A percentile compares a stretch with the other conserved stretches of the same genome.
These are phyloP conservation scores for Populus tremula DNA, from an alignment of 345 rosid species.

Conservation along the genomic window DNA sequence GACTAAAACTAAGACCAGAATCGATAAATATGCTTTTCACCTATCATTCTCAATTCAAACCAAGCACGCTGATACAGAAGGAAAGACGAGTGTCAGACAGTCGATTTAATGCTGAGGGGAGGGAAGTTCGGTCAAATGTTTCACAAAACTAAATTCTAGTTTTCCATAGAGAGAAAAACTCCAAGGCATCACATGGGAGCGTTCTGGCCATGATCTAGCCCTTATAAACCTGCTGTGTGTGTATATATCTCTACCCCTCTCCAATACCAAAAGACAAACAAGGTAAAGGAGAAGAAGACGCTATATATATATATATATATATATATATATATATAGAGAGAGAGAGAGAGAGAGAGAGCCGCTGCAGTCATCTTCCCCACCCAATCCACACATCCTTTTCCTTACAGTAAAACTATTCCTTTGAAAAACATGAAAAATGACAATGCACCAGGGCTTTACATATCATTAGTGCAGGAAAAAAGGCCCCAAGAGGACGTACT, in stretches of 20 bases:
- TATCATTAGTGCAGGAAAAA: constrained; percentile 24
- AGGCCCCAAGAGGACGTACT: constrained; percentile 4
- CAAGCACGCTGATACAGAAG: too few relatives aligned
- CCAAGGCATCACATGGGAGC: constrained; percentile 42
- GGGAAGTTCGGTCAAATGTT: constrained; percentile 30
- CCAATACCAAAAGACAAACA: constrained; percentile 4
- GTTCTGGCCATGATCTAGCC: constrained; percentile 33
- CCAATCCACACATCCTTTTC: too few relatives aligned
- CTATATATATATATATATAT: too few relatives aligned
- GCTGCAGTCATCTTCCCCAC: too few relatives aligned
- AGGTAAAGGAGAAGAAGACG: background rate
- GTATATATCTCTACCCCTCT: constrained; percentile 1
- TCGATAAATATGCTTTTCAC: too few relatives aligned
- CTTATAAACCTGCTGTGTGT: constrained; percentile 7
- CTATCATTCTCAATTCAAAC: too few relatives aligned
- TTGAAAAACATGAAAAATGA: constrained; percentile 17
- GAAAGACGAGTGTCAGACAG: too few relatives aligned
- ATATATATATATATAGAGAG: too few relatives aligned
- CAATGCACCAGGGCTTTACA: constrained; percentile 13
- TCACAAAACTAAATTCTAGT: constrained; percentile 25
- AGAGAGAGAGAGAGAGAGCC: too few relatives aligned
- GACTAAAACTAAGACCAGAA: too few relatives aligned
- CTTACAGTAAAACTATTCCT: background rate
- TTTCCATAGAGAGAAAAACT: constrained; percentile 32
- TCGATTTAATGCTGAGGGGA: background rate